Conservation (phyloP, 83 land plant genomes). For the Isoetes engelmannii region DNA sequence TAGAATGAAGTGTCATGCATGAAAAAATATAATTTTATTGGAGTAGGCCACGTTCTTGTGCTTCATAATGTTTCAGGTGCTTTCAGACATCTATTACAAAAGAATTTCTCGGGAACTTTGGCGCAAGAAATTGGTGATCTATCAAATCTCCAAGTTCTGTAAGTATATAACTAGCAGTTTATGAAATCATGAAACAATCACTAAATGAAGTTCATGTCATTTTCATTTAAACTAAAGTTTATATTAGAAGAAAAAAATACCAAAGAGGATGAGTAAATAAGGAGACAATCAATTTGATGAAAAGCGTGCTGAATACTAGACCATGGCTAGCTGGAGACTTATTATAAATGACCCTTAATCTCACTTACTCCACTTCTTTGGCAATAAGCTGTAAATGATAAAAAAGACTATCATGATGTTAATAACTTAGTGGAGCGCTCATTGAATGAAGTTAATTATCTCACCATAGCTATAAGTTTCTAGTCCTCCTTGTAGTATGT, state of each 20-base stretch:
- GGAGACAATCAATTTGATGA: not conserved
- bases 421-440: too few species aligned
- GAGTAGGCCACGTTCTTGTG: too few species aligned
- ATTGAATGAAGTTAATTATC: too few species aligned
- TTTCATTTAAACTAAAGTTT: not conserved
- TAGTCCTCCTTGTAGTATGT: too few species aligned
- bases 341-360: not conserved
- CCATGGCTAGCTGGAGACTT: not conserved
- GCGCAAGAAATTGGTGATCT: slow-evolving; percentile 5
- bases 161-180: not conserved
- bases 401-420: too few species aligned
- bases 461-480: too few species aligned
- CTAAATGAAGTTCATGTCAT: too few species aligned
- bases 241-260: not conserved
- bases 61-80: not conserved
- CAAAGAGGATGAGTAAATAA: not conserved
- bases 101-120: not conserved
- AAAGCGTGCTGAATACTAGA: not conserved
- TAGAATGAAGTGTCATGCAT: too few species aligned
- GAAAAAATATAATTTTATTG: too few species aligned
- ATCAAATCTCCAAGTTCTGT: slow-evolving; percentile 1
- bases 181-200: too few species aligned
- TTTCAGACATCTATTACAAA: slow-evolving; percentile 6
- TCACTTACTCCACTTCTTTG: too few species aligned
- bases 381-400: too few species aligned